A percentile compares a stretch with the other conserved stretches of the same genome.
These are phyloP conservation scores for Tuber borchii DNA, from an alignment of 495 filamentous ascomycete species.

Conservation along the genomic window DNA sequence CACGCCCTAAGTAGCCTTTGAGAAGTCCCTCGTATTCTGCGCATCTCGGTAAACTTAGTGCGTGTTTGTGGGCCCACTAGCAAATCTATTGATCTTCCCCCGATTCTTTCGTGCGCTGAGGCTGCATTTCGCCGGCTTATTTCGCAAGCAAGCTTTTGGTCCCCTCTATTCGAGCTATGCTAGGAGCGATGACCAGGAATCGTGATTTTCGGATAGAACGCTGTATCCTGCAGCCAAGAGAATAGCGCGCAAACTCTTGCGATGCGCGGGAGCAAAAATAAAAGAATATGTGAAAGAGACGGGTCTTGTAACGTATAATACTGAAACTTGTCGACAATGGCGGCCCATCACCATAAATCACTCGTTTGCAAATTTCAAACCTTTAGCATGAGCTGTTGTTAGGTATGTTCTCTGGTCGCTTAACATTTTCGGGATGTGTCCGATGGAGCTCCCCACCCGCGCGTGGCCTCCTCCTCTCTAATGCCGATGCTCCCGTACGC, in stretches of 20 bases:
- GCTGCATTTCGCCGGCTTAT: background rate
- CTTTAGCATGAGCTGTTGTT: background rate
- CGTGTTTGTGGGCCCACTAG: background rate
- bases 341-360: background rate
- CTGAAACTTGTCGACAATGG: background rate
- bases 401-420: background rate
- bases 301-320: no score
- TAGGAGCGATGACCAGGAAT: background rate
- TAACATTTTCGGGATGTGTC: background rate
- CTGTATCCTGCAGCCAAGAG: background rate
- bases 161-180: background rate
- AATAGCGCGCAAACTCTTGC: background rate
- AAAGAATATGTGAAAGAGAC: background rate
- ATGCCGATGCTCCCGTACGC: background rate
- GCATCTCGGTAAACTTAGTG: background rate
- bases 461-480: background rate
- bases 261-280: no score
- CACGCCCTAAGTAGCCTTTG: background rate
- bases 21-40: background rate
- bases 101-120: background rate
- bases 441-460: background rate
- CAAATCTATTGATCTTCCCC: background rate
- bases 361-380: background rate
- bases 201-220: background rate
- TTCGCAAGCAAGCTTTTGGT: background rate